These are phyloP conservation scores for Pulveroboletus sp. DNA, from an alignment of 768 basidiomycete species.

Conservation along the genomic window DNA sequence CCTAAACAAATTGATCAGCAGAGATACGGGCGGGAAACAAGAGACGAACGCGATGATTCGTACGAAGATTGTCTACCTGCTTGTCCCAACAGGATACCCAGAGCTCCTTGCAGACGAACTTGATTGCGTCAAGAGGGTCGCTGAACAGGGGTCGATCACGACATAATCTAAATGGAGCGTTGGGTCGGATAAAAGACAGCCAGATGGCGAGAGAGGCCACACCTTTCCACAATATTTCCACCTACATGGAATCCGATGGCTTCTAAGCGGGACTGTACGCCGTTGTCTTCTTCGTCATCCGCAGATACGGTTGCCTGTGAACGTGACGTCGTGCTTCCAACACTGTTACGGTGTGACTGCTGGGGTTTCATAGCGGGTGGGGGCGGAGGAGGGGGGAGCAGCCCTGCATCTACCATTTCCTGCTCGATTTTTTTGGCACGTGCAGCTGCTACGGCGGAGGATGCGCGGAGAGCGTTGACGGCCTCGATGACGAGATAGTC, in stretches of 20 bases:
- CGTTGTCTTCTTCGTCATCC: slow-evolving; percentile 71
- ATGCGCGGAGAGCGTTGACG: slow-evolving; percentile 67
- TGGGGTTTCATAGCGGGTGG: slow-evolving; percentile 37
- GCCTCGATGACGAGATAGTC: slow-evolving; percentile 86
- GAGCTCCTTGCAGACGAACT: slow-evolving; percentile 96
- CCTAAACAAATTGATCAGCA: slow-evolving; percentile 42
- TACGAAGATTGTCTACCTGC: slow-evolving; percentile 92
- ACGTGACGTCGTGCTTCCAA: slow-evolving; percentile 26
- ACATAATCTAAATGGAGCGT: slow-evolving; percentile 51
- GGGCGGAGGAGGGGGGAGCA: slow-evolving; percentile 51
- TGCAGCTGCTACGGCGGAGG: slow-evolving; percentile 65
- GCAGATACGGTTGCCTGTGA: not conserved
- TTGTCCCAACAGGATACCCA: slow-evolving; percentile 92
- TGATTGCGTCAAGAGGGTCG: slow-evolving; percentile 85
- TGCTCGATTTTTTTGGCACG: slow-evolving; percentile 66
- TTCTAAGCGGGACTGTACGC: slow-evolving; percentile 64
- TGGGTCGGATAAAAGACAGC: not conserved
- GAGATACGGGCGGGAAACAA: not conserved
- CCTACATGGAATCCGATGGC: slow-evolving; percentile 84
- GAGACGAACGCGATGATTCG: slow-evolving; percentile 78
- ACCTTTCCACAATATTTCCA: slow-evolving; percentile 84
- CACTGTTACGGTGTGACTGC: slow-evolving; percentile 31
- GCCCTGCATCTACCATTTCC: slow-evolving; percentile 75
- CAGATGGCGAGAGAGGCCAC: not conserved
- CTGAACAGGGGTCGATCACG: slow-evolving; percentile 69